phyloP scores from a whole-genome alignment of 2,329 filamentous ascomycete genomes.

The Penicillium sp. region DNA sequence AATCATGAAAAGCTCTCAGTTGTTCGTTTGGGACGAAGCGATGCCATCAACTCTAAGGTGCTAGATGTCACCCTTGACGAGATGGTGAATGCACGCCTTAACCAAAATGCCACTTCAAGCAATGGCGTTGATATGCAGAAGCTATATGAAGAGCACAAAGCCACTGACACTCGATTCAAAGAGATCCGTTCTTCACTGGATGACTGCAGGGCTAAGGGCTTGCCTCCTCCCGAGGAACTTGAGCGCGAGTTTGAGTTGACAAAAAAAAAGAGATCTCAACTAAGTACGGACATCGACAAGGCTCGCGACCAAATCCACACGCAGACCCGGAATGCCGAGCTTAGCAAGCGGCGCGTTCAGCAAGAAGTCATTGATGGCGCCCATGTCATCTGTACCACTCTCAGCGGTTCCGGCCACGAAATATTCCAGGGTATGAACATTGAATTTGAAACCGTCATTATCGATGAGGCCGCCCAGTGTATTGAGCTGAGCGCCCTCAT shows the following conservation, averaged over 20 bases:
- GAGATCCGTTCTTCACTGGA: conserved; percentile 74
- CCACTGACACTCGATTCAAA: conserved; percentile 67
- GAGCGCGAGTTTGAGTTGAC: conserved; percentile 78
- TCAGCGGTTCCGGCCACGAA: conserved; percentile 94
- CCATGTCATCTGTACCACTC: conserved; percentile 90
- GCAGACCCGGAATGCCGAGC: conserved; percentile 79
- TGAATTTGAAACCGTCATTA: conserved; percentile 97
- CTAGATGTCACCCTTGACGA: conserved; percentile 93
- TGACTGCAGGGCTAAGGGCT: conserved; percentile 61
- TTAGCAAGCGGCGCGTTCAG: conserved; percentile 81
- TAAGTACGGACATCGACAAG: conserved; percentile 83
- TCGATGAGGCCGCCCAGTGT: conserved; percentile 97
- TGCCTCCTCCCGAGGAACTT: conserved; percentile 54
- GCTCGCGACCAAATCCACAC: conserved; percentile 85
- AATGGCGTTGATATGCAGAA: conserved; percentile 59
- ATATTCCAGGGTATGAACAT: conserved; percentile 95
- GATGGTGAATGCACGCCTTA: conserved; percentile 76
- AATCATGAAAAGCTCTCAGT: conserved; percentile 78
- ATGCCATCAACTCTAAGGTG: conserved; percentile 88
- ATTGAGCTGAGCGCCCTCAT: conserved; percentile 96
- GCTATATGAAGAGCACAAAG: conserved; percentile 72
- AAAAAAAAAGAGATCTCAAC: conserved; percentile 73
- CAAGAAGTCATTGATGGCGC: conserved; percentile 89
- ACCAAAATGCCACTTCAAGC: conserved; percentile 48
- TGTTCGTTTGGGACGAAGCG: conserved; percentile 84